These are phyloP conservation scores for Aspergillus uvarum DNA, from an alignment of 2,329 filamentous ascomycete genomes.

Conservation along the genomic window DNA sequence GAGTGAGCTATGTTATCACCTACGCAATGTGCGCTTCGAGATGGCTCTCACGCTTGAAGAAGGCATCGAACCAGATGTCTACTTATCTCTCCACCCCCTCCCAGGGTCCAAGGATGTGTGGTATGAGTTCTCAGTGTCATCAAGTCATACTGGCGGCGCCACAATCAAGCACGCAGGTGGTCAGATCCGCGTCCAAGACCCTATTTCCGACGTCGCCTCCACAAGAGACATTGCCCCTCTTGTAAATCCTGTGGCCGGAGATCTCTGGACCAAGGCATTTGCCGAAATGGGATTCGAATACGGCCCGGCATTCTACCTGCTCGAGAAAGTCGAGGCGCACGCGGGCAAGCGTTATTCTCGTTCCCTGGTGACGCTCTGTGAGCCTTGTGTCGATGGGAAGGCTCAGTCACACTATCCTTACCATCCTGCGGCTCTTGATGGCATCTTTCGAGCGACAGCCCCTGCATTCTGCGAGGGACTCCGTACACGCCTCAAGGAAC, in stretches of 20 bases:
- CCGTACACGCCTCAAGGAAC: not conserved
- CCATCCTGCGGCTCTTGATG: slow-evolving; percentile 11
- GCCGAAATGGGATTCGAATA: slow-evolving; percentile 8
- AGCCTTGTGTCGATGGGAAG: slow-evolving; percentile 1
- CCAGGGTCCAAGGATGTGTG: slow-evolving; percentile 4
- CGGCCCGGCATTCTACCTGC: slow-evolving; percentile 10
- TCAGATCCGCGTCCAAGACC: slow-evolving; percentile 6
- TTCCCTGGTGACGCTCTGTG: slow-evolving; percentile 1
- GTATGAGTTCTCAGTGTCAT: slow-evolving; percentile 9
- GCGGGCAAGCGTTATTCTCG: slow-evolving; percentile 3
- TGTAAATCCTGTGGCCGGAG: slow-evolving; percentile 2
- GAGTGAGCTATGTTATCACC: slow-evolving; percentile 2
- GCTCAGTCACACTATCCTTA: slow-evolving; percentile 7
- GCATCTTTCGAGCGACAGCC: slow-evolving; percentile 3
- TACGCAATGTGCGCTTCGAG: slow-evolving; percentile 2
- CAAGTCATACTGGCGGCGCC: not conserved
- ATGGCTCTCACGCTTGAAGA: slow-evolving; percentile 10
- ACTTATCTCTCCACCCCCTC: slow-evolving; percentile 6
- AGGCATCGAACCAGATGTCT: not conserved
- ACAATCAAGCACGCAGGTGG: slow-evolving; percentile 7
- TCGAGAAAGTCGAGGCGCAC: slow-evolving; percentile 10
- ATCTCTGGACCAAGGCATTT: slow-evolving; percentile 14
- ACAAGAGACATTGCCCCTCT: slow-evolving; percentile 6
- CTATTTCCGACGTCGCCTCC: not conserved
- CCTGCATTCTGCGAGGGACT: slow-evolving; percentile 3